Percentiles rank a stretch among this genome's conserved stretches.
These are phyloP conservation scores for Fraxinus cuspidata DNA, from an alignment of 257 asterid species.

Conservation along the genomic window DNA sequence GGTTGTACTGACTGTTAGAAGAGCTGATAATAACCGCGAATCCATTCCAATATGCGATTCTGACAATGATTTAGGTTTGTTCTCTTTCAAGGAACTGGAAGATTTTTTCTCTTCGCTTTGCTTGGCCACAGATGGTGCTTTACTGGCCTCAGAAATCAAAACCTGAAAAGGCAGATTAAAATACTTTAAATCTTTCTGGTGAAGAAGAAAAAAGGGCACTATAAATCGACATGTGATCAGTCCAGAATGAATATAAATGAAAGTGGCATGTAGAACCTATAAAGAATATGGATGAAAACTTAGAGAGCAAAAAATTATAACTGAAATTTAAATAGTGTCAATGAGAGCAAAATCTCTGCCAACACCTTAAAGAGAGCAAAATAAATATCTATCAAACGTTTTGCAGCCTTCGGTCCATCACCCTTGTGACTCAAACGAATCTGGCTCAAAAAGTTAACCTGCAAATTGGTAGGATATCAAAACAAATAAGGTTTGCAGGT, in stretches of 20 bases:
- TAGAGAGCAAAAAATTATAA: not conserved
- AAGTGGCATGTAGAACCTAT: slow-evolving; percentile 1
- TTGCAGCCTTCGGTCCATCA: slow-evolving; percentile 94
- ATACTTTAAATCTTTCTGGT: not conserved
- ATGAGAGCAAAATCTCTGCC: slow-evolving; percentile 11
- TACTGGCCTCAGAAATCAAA: slow-evolving; percentile 71
- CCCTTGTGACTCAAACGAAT: slow-evolving; percentile 83
- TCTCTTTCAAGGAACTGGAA: slow-evolving; percentile 47
- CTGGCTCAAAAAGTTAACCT: slow-evolving; percentile 90
- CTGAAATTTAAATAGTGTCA: not conserved
- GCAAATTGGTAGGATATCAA: slow-evolving; percentile 32
- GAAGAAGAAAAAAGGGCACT: not conserved
- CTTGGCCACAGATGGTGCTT: slow-evolving; percentile 38
- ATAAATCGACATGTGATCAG: not conserved
- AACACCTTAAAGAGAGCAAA: slow-evolving; percentile 95
- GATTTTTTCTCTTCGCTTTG: slow-evolving; percentile 33
- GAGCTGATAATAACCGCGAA: slow-evolving; percentile 86
- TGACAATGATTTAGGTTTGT: slow-evolving; percentile 41
- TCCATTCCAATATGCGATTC: slow-evolving; percentile 86
- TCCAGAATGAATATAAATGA: slow-evolving; percentile 8
- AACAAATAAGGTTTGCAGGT: slow-evolving; percentile 4
- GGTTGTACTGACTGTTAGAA: slow-evolving; percentile 64
- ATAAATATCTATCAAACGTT: slow-evolving; percentile 83
- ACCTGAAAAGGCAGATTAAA: slow-evolving; percentile 48
- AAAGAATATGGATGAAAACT: slow-evolving; percentile 5